Evolutionary conservation across 768 basidiomycete species (phyloP).

Genomic region (Pulveroboletus sp.): DNA sequence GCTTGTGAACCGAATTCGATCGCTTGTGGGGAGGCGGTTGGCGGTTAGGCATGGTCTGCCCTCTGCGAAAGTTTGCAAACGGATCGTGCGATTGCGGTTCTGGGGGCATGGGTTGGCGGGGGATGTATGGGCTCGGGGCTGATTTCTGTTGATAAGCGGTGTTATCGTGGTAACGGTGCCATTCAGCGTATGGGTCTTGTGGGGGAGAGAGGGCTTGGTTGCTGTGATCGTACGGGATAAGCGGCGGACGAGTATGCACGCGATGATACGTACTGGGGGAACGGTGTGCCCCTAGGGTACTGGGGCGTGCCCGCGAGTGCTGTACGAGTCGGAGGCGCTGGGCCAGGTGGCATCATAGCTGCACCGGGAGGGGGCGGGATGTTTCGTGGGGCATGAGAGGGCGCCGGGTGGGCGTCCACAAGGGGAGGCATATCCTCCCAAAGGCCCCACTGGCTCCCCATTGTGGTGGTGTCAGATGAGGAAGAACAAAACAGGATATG

Average conservation of each 20-base stretch:
- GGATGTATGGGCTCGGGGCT: slow-evolving; percentile 31
- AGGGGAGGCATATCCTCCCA: slow-evolving; percentile 28
- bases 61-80: slow-evolving; percentile 1
- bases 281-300: slow-evolving; percentile 15
- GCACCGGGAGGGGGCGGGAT: slow-evolving; percentile 29
- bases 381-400: not conserved
- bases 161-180: slow-evolving; percentile 3
- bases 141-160: slow-evolving; percentile 14
- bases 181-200: slow-evolving; percentile 14
- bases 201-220: slow-evolving; percentile 9
- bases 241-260: not conserved
- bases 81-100: slow-evolving; percentile 14
- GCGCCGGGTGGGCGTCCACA: slow-evolving; percentile 17
- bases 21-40: not conserved
- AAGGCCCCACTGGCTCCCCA: slow-evolving; percentile 8
- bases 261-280: slow-evolving; percentile 11
- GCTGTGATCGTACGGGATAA: slow-evolving; percentile 1
- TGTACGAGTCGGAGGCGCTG: slow-evolving; percentile 12
- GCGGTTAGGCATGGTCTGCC: slow-evolving; percentile 2
- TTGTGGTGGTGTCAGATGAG: slow-evolving; percentile 8
- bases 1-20: slow-evolving; percentile 4
- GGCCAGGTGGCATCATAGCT: slow-evolving; percentile 8
- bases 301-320: slow-evolving; percentile 6
- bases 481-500: not conserved
- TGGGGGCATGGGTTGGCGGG: slow-evolving; percentile 15